Conservation (phyloP, 768 basidiomycete species). For the Tulasnella sp. region DNA sequence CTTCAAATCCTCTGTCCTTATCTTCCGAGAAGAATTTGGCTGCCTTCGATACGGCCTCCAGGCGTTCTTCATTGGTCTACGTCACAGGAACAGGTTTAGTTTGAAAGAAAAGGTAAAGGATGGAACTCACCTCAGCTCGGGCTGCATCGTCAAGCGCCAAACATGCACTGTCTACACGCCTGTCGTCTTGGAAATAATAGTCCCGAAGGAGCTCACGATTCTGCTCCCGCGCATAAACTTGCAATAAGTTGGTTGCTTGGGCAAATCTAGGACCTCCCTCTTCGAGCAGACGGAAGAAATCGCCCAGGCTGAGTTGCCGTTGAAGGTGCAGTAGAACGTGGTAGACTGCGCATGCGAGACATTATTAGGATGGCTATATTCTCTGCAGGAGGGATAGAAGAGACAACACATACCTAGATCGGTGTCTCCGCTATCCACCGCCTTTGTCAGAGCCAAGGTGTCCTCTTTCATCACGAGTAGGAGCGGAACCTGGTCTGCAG, state of each 20-base stretch:
- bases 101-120: not conserved
- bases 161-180: slow-evolving; percentile 89
- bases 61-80: slow-evolving; percentile 69
- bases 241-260: slow-evolving; percentile 73
- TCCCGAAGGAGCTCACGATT: slow-evolving; percentile 89
- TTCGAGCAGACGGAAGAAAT: slow-evolving; percentile 92
- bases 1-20: slow-evolving; percentile 85
- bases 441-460: slow-evolving; percentile 76
- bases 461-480: slow-evolving; percentile 94
- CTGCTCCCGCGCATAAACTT: slow-evolving; percentile 87
- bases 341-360: slow-evolving; percentile 58
- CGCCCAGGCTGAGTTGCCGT: slow-evolving; percentile 75
- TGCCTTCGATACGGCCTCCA: slow-evolving; percentile 71
- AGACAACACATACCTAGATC: slow-evolving; percentile 66
- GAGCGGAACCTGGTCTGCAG: slow-evolving; percentile 92
- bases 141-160: slow-evolving; percentile 80
- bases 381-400: not conserved
- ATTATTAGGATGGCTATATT: not conserved
- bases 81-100: not conserved
- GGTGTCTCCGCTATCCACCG: slow-evolving; percentile 91
- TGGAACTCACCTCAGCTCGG: slow-evolving; percentile 52
- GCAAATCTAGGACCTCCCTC: slow-evolving; percentile 74
- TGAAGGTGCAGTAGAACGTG: slow-evolving; percentile 87
- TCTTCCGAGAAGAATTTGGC: slow-evolving; percentile 95
- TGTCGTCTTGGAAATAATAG: slow-evolving; percentile 97